Base-by-base conservation (phyloP, 2,329 filamentous ascomycete species). In the Colletotrichum neosansevieriae region DNA sequence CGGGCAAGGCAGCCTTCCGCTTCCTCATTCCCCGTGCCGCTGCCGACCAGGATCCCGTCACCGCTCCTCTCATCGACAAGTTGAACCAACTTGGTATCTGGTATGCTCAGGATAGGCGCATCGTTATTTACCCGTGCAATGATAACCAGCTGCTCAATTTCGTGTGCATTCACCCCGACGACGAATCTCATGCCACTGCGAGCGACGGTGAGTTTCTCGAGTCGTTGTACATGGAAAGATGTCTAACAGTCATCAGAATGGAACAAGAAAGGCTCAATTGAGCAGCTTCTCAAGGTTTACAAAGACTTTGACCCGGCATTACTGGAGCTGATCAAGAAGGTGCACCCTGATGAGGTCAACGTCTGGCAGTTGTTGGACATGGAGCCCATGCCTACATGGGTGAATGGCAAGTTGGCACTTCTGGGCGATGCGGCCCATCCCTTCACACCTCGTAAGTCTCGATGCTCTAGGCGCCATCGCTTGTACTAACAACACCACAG, bases 361-460 rank as follows among this genome's bases (percentile, higher is more conserved):
- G 78, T 88, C 0, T 91, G 88, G 88, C 84, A 82, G 21, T 76
- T 91, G 1, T 74, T 89, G 4, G 90, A 92, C 70, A 90, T 91
- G 86, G 83, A 86, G 4, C 77, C 82, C 1, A 75, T 92, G 15
- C 82, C 84, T 0, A 81, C 77, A 0, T 92, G 88, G 85, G 79
- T 81, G 0, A 82, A 85, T 2, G 85, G 77, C 0, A 82, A 80
- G 5, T 74, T 91, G 17, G 88, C 83, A 1, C 75, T 92, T 0
- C 76, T 92, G 0, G 90, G 91, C 0, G 90, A 92, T 74, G 89
- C 90, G 0, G 90, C 89, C 0, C 90, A 93, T 74, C 89, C 90
- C 0, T 91, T 92, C 72, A 79, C 89, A 0, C 90, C 89, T 13
- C 85, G 83, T 85, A 75, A 76, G 81, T 76, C 2, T 15, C 4